Base-by-base conservation (phyloP, 2,329 filamentous ascomycete species). In the Xylariaceae sp. region DNA sequence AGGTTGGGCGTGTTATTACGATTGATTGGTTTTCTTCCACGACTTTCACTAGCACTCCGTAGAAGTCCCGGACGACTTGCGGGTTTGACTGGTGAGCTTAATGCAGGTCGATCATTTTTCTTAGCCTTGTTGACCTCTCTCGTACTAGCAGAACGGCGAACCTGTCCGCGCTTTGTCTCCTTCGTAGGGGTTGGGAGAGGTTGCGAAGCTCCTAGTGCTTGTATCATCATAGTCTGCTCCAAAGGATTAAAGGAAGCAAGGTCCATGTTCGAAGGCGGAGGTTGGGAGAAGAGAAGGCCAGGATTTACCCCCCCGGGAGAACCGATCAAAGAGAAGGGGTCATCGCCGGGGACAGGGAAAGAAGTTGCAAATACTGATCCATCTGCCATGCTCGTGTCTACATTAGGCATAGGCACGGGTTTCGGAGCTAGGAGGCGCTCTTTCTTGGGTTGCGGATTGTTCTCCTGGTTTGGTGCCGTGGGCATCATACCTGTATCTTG, bases 211-310 rank as follows among this genome's bases (percentile, higher is more conserved):
- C 56, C 47, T 39, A 65, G 53, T 5, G 58, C 50, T 16, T 63
- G 59, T 44, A 59, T 53, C 20, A 58, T 45, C 11, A 59, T 51
- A 27, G 58, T 45, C 44, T 64, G 42, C 50, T 59, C 40, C 55
- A 58, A 50, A 48, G 61, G 56, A 59, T 65, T 46, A 52, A 61
- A 70, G 37, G 59, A 59, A 20, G 67, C 58, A 14, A 61, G 49
- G 33, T 74, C 69, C 65, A 77, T 69, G 42, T 62, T 58, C 3
- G 74, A 72, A 17, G 74, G 74, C 11, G 69, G 69, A 20, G 76
- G 73, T 10, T 72, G 70, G 50, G 74, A 76, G 57, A 80, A 78
- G 6, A 84, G 64, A 14, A 84, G 65, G 6, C 77, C 80, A 2
- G 80, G 80, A 53, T 84, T 71, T 5, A 84, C 79, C n/a, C 70